phyloP scores from a whole-genome alignment of 2,329 filamentous ascomycete genomes.

The Cercospora citrullina region DNA sequence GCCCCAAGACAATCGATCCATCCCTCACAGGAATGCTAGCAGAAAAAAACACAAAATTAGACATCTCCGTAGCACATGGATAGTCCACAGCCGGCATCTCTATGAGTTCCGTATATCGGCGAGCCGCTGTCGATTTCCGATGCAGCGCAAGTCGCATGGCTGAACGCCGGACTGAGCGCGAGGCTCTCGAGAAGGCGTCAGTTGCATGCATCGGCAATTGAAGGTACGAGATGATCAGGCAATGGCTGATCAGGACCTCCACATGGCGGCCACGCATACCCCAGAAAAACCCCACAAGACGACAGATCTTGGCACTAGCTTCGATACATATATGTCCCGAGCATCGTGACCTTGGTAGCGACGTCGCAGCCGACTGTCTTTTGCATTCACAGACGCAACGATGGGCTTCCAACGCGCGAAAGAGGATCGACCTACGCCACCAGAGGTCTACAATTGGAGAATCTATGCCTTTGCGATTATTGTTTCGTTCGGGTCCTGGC shows the following conservation, averaged over 20 bases:
- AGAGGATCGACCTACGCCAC: conserved; percentile 58
- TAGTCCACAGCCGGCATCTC: background rate
- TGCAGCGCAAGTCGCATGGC: background rate
- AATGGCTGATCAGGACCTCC: background rate
- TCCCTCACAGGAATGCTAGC: background rate
- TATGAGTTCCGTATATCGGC: background rate
- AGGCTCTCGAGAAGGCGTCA: background rate
- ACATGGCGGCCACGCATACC: background rate
- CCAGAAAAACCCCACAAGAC: background rate
- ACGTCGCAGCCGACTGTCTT: background rate
- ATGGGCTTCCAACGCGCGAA: conserved; percentile 48
- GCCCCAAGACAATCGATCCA: background rate
- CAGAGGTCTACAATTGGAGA: conserved; percentile 57
- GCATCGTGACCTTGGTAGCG: background rate
- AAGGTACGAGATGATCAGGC: background rate
- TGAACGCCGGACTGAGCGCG: background rate
- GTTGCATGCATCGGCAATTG: background rate
- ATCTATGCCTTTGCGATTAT: conserved; percentile 52
- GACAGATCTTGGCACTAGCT: background rate
- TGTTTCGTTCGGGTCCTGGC: conserved; percentile 51
- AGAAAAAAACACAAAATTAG: background rate
- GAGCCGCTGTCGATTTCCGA: background rate
- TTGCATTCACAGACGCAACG: background rate
- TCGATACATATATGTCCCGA: background rate
- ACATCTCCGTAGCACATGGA: background rate